These are phyloP conservation scores for Ceratocystis ficicola DNA, from an alignment of 2,329 filamentous ascomycete genomes.

Conservation along the genomic window DNA sequence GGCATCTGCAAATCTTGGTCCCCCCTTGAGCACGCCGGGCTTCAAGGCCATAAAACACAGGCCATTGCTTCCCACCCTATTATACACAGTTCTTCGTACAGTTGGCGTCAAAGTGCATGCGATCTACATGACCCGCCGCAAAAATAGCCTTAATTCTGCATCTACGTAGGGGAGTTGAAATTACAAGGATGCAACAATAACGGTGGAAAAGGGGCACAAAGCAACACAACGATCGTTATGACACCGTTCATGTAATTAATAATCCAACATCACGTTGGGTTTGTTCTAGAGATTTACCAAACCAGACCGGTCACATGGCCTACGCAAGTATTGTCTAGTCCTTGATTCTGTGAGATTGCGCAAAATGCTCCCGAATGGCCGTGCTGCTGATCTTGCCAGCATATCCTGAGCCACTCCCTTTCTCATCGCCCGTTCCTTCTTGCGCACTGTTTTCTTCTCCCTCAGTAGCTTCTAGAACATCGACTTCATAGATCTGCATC, in stretches of 20 bases:
- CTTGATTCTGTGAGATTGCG: conserved; percentile 27
- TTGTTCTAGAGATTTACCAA: not conserved
- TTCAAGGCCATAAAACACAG: no score
- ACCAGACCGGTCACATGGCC: not conserved
- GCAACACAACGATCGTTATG: not conserved
- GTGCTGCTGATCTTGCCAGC: conserved; percentile 85
- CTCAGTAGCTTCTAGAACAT: conserved; percentile 59
- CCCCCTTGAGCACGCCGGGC: no score
- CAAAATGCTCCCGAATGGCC: conserved; percentile 51
- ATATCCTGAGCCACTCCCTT: conserved; percentile 48
- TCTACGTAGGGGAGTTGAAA: not conserved
- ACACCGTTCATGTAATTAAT: not conserved
- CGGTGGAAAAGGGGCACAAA: not conserved
- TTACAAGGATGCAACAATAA: not conserved
- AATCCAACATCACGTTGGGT: not conserved
- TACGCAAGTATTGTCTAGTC: not conserved
- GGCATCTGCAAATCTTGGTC: no score
- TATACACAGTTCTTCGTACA: no score
- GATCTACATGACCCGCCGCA: not conserved
- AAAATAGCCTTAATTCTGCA: not conserved
- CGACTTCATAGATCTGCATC: conserved; percentile 76
- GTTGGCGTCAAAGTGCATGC: no score
- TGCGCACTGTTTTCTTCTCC: conserved; percentile 34
- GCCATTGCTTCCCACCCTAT: no score
- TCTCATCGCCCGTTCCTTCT: conserved; percentile 24